Evolutionary conservation across 139 green algal genomes (phyloP).

Genomic region (Dunaliella primolecta): DNA sequence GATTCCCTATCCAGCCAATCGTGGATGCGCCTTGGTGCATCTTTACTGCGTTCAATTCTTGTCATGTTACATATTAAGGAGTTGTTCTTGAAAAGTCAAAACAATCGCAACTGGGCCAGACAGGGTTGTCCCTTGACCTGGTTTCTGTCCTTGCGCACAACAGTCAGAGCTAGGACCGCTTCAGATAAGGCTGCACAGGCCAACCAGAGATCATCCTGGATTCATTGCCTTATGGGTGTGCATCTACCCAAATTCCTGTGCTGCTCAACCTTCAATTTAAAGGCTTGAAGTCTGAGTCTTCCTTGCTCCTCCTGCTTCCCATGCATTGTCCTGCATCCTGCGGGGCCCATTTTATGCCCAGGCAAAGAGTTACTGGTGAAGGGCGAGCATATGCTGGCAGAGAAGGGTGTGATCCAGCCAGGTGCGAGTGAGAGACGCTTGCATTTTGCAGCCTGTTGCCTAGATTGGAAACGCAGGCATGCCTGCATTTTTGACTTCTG

Average conservation of each 20-base stretch:
- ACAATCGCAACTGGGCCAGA: too few species aligned
- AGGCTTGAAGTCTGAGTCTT: too few species aligned
- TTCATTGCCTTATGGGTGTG: background rate
- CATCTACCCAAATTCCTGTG: too few species aligned
- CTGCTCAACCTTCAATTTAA: too few species aligned
- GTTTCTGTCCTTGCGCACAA: background rate
- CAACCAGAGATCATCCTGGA: background rate
- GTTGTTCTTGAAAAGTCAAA: too few species aligned
- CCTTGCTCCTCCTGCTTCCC: background rate
- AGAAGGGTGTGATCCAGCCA: background rate
- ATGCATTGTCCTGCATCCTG: background rate
- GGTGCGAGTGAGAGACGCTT: background rate
- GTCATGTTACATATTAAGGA: too few species aligned
- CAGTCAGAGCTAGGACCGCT: background rate
- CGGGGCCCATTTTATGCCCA: background rate
- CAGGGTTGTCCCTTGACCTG: too few species aligned
- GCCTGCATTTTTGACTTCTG: too few species aligned
- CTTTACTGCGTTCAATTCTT: too few species aligned
- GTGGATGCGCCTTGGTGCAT: background rate
- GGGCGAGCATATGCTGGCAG: background rate
- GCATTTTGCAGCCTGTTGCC: too few species aligned
- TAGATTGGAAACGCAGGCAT: too few species aligned
- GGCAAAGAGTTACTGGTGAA: background rate
- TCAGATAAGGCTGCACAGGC: background rate
- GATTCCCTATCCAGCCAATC: background rate